A percentile compares a stretch with the other conserved stretches of the same genome.
These are phyloP conservation scores for Amyloporia xantha DNA, from an alignment of 768 basidiomycete species.

Conservation along the genomic window DNA sequence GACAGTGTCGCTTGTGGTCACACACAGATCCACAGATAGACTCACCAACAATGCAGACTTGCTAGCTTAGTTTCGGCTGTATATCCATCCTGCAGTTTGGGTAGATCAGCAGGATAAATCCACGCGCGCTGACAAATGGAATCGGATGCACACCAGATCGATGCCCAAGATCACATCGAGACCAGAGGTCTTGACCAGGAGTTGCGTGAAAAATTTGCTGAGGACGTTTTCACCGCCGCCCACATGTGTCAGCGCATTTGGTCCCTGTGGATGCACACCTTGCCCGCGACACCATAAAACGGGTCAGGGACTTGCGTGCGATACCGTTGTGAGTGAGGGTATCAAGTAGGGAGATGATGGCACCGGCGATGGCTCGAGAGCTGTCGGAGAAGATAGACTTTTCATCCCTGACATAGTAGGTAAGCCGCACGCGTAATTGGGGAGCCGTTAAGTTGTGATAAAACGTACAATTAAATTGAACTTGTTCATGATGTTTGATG, in stretches of 20 bases:
- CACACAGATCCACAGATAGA: background rate
- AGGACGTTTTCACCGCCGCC: slow-evolving; percentile 68
- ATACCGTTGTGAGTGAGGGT: slow-evolving; percentile 1
- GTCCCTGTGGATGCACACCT: slow-evolving; percentile 47
- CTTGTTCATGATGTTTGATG: slow-evolving; percentile 64
- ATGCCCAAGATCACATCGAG: slow-evolving; percentile 74
- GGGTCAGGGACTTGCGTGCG: slow-evolving; percentile 25
- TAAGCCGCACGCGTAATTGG: too few species aligned
- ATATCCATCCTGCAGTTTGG: background rate
- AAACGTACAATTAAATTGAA: slow-evolving; percentile 16
- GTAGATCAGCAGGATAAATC: background rate
- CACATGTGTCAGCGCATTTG: slow-evolving; percentile 53
- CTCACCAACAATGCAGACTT: slow-evolving; percentile 47
- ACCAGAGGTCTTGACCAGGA: slow-evolving; percentile 60
- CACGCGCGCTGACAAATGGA: background rate
- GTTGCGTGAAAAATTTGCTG: slow-evolving; percentile 62
- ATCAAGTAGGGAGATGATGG: slow-evolving; percentile 38
- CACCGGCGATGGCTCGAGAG: background rate
- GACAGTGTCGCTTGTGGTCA: background rate
- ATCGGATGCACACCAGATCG: slow-evolving; percentile 46
- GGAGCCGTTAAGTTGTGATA: background rate
- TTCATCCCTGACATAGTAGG: background rate
- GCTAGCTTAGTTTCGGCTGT: slow-evolving; percentile 42
- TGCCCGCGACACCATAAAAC: slow-evolving; percentile 42
- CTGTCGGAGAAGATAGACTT: background rate